phyloP scores from a whole-genome alignment of 2,329 filamentous ascomycete species.

The Beauveria sp. region DNA sequence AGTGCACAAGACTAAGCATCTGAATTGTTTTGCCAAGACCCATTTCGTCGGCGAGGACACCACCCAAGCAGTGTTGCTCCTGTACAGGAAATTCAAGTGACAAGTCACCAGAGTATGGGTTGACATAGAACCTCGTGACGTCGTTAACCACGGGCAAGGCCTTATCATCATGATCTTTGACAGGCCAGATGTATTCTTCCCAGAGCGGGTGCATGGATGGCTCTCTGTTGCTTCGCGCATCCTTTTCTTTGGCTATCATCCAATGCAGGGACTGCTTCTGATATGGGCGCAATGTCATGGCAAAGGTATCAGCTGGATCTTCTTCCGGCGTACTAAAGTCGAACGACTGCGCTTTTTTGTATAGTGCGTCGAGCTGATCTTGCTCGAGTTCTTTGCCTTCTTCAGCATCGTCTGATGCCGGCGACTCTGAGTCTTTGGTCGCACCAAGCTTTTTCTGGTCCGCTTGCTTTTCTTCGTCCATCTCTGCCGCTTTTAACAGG shows the following conservation, averaged over 20 bases:
- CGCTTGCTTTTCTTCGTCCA: slow-evolving; percentile 68
- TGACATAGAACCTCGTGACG: slow-evolving; percentile 80
- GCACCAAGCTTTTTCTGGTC: slow-evolving; percentile 32
- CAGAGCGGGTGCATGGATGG: slow-evolving; percentile 92
- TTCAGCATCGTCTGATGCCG: slow-evolving; percentile 60
- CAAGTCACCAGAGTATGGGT: slow-evolving; percentile 92
- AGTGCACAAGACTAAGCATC: slow-evolving; percentile 90
- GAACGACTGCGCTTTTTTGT: slow-evolving; percentile 93
- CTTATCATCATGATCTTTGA: slow-evolving; percentile 78
- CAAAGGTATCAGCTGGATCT: slow-evolving; percentile 74
- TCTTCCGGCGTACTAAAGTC: slow-evolving; percentile 88
- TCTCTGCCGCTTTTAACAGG: slow-evolving; percentile 78
- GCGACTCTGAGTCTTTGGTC: slow-evolving; percentile 34
- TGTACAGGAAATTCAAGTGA: slow-evolving; percentile 87
- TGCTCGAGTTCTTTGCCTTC: slow-evolving; percentile 90
- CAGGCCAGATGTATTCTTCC: slow-evolving; percentile 92
- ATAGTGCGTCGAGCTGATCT: slow-evolving; percentile 87
- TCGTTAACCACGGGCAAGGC: slow-evolving; percentile 58
- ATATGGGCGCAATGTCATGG: slow-evolving; percentile 78
- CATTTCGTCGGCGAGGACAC: slow-evolving; percentile 95
- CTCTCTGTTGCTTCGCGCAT: slow-evolving; percentile 62
- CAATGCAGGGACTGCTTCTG: slow-evolving; percentile 93
- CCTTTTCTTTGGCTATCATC: slow-evolving; percentile 92
- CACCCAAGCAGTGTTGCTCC: slow-evolving; percentile 89
- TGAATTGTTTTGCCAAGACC: slow-evolving; percentile 97